Base-by-base conservation (phyloP, 129 eudicot genomes). In the Deinandra increscens region DNA sequence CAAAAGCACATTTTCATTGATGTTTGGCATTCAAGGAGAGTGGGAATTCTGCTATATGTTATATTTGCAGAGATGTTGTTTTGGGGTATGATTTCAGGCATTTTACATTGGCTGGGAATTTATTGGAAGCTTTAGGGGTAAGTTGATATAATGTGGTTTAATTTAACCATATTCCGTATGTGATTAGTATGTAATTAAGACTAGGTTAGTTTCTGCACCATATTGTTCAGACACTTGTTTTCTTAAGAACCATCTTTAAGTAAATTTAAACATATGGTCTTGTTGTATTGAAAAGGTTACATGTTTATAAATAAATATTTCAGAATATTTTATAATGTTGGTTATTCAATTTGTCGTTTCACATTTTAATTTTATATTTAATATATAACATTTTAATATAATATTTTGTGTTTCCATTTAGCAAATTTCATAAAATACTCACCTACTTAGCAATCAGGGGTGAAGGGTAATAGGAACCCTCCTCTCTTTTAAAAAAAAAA, bases 61-160 rank as follows among this genome's bases (percentile, higher is more conserved):
- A 78, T 91, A 69, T 91, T 88, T 68, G 97, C 88, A 14, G 91
- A 91, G 75, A 88, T 91, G 66, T 65, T 84, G 41, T 91, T 91
- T 72, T 91, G 97, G 97, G 90, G 64, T 70, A 31, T 86, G 19
- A 80, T 88, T 76, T 84, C 94, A 53, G 97, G 94, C 84, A 23
- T 88, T 60, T 66, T 91, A 29, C 90, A 91, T 64, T 3, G 77
- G 71, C 33, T 75, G 19, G 74, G 83, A 76, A 82, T 88, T 55
- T 91, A 91, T 54, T 88, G 97, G 96, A 88, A 80, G 79, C 90
- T 91, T 38, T 89, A 89, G 77, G 77, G 68, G 54, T 63, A 4
- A 56, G 51, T 31, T 12, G 1, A 13, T 29, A 53, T 55, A 15
- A 55, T 55, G 0, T 22, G 36, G 61, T 55, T 22, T 22, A 22